Evolutionary conservation across 306 rosid species (phyloP).

Genomic region (Heteromeles arbutifolia): DNA sequence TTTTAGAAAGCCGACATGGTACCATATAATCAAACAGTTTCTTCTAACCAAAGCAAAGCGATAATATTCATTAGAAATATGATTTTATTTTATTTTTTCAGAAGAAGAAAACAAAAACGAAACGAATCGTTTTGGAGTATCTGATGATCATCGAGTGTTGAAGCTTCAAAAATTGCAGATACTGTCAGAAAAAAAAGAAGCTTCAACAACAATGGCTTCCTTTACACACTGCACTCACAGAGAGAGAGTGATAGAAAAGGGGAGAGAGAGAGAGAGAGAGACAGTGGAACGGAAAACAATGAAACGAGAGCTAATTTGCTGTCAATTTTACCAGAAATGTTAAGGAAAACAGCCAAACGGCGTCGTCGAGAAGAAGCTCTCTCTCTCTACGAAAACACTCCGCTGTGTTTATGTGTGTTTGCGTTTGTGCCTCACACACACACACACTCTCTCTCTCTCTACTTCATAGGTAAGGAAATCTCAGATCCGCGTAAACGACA

Average conservation of each 20-base stretch:
- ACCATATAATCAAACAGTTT: conserved; percentile 9
- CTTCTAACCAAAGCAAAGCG: conserved; percentile 17
- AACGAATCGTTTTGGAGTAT: not conserved
- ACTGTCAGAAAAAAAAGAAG: not conserved
- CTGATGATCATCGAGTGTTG: not conserved
- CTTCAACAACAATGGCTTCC: conserved; percentile 21
- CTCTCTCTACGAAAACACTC: not conserved
- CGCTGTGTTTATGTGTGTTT: not conserved
- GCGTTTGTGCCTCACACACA: not conserved
- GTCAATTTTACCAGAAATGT: conserved; percentile 12
- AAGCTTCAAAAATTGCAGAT: not conserved
- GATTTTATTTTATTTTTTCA: not conserved
- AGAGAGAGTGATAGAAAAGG: not conserved
- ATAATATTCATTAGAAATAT: not conserved
- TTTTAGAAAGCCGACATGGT: conserved; percentile 23
- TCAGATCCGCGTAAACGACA: conserved; percentile 6
- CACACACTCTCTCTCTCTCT: not conserved
- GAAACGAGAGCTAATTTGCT: conserved; percentile 23
- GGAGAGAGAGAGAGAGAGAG: conserved; percentile 22
- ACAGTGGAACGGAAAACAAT: conserved; percentile 38
- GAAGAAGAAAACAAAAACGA: not conserved
- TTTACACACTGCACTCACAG: conserved; percentile 3
- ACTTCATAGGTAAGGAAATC: not conserved
- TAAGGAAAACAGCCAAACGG: not conserved
- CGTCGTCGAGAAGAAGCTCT: conserved; percentile 20